Evolutionary conservation across 345 rosid genomes (phyloP).

Genomic region (Limnanthes douglasii): DNA sequence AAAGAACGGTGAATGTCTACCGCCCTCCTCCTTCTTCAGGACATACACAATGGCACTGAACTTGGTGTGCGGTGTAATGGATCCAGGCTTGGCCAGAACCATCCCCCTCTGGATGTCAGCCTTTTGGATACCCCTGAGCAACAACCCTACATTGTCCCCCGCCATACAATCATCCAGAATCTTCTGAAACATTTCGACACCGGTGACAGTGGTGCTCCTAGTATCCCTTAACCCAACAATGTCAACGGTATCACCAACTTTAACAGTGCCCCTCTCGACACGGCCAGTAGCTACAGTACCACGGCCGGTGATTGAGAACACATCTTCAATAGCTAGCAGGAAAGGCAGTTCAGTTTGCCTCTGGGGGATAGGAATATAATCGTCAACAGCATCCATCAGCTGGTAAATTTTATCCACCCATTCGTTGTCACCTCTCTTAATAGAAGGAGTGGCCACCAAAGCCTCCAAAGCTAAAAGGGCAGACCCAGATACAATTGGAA

Average conservation of each 20-base stretch:
- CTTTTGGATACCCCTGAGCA: constrained; percentile 84
- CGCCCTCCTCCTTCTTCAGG: constrained; percentile 97
- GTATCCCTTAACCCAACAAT: constrained; percentile 79
- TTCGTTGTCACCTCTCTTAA: constrained; percentile 60
- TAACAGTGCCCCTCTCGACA: constrained; percentile 73
- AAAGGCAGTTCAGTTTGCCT: constrained; percentile 83
- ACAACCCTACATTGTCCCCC: constrained; percentile 84
- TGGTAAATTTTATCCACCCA: constrained; percentile 92
- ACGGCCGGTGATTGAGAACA: constrained; percentile 82
- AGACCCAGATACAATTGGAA: constrained; percentile 77
- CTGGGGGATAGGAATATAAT: constrained; percentile 65
- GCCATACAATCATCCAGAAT: constrained; percentile 80
- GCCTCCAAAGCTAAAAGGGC: constrained; percentile 77
- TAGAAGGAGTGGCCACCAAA: constrained; percentile 44
- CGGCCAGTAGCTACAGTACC: constrained; percentile 90
- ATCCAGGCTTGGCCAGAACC: constrained; percentile 84
- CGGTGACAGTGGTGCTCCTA: constrained; percentile 55
- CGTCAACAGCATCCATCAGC: constrained; percentile 86
- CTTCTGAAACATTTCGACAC: constrained; percentile 90
- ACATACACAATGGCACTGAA: constrained; percentile 67
- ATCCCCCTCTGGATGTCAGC: constrained; percentile 87
- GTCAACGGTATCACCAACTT: constrained; percentile 67
- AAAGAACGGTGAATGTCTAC: constrained; percentile 87
- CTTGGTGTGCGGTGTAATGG: constrained; percentile 72
- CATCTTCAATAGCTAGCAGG: constrained; percentile 80